These are phyloP conservation scores for Colletotrichum lindemuthianum DNA, from an alignment of 2,329 filamentous ascomycete genomes.

Conservation along the genomic window DNA sequence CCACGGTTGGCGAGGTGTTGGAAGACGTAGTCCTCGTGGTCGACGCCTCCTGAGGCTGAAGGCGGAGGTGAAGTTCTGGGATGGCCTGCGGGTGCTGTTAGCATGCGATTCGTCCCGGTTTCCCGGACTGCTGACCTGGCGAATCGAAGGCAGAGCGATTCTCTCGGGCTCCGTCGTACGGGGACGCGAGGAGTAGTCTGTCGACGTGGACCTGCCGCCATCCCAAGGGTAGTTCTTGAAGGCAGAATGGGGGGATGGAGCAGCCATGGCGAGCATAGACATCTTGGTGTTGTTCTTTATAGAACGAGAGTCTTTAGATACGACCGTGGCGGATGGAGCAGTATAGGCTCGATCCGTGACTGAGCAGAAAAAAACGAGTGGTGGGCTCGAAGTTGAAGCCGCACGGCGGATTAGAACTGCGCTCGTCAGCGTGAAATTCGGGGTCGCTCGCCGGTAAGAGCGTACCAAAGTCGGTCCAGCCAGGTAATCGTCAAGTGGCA, in stretches of 20 bases:
- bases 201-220: conserved; percentile 42
- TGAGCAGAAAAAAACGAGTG: conserved; percentile 45
- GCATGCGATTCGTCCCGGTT: conserved; percentile 13
- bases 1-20: conserved; percentile 47
- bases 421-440: conserved; percentile 15
- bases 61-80: conserved; percentile 54
- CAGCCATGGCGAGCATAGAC: conserved; percentile 61
- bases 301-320: conserved; percentile 38
- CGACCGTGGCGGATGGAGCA: conserved; percentile 28
- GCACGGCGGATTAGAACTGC: conserved; percentile 36
- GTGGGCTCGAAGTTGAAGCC: conserved; percentile 37
- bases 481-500: conserved; percentile 13
- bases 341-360: conserved; percentile 48
- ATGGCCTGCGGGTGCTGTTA: conserved; percentile 48
- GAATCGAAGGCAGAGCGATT: conserved; percentile 61
- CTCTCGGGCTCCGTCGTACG: conserved; percentile 49
- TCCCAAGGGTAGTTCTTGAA: conserved; percentile 56
- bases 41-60: conserved; percentile 45
- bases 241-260: conserved; percentile 51
- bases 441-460: neutral
- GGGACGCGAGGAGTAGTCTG: conserved; percentile 47
- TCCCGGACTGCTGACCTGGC: conserved; percentile 54
- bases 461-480: conserved; percentile 33
- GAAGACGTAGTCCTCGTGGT: conserved; percentile 45
- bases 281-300: conserved; percentile 50